Conservation (phyloP, 768 basidiomycete species). For the Naganishia vishniacii region DNA sequence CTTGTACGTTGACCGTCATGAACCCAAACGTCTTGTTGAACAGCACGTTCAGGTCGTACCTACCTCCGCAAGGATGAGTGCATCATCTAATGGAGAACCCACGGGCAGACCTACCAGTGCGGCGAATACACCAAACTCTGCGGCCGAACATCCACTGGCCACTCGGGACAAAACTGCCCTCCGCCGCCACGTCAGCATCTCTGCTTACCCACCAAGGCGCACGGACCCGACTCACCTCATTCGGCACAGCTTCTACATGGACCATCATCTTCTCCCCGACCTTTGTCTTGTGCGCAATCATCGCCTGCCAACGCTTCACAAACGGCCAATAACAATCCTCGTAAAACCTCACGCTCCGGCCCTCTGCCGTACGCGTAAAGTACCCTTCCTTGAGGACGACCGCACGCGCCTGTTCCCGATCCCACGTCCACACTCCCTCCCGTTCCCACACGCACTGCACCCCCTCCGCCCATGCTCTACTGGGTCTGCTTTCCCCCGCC, state of each 20-base stretch:
- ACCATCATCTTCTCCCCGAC: conserved; percentile 38
- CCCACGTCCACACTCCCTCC: conserved; percentile 93
- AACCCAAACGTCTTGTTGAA: conserved; percentile 78
- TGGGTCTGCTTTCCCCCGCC: too few species aligned
- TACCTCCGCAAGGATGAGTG: conserved; percentile 41
- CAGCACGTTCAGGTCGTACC: conserved; percentile 87
- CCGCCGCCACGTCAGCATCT: neutral
- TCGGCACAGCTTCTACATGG: conserved; percentile 80
- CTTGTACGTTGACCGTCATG: conserved; percentile 89
- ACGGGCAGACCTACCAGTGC: conserved; percentile 57
- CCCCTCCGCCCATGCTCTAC: conserved; percentile 50
- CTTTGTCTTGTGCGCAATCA: conserved; percentile 27
- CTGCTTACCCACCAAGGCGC: too few species aligned
- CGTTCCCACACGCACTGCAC: conserved; percentile 71
- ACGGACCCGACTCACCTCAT: conserved; percentile 60
- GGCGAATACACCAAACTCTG: conserved; percentile 65
- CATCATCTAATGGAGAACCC: neutral
- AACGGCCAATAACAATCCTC: conserved; percentile 47
- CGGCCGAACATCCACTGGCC: conserved; percentile 63
- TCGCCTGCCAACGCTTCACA: conserved; percentile 41
- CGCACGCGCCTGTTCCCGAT: conserved; percentile 59
- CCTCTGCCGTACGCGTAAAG: conserved; percentile 69
- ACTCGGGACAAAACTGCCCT: conserved; percentile 75
- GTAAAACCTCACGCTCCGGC: conserved; percentile 51
- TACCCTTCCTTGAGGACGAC: conserved; percentile 79